Evolutionary conservation across 2,329 filamentous ascomycete species (phyloP), one percentile per base, ranked within the genome.

Genomic region (Amesomyces nigricolor): DNA sequence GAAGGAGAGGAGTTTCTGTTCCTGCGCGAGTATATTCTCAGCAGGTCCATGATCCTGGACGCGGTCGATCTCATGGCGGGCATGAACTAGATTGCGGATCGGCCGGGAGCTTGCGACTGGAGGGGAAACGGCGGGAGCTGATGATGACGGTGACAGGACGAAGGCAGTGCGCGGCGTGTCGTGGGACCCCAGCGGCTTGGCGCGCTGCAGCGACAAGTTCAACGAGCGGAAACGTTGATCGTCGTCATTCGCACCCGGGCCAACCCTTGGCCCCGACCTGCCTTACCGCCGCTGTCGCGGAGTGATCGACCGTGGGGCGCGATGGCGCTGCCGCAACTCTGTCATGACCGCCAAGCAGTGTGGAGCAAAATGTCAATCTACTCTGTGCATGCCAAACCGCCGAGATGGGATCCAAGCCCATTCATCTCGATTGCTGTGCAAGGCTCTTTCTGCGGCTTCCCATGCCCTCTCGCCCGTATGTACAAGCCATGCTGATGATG

Each of bases 41-140:
- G 87, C 66, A 86, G 88, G 67, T 87, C 88, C 29, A 96, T 97
- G 92, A 80, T 95, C 62, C 74, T 99, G 51, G 94, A 99, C 71
- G 85, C 86, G 62, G 86, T 90, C 14, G 88, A 92, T 68, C 79
- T 96, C 65, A 92, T 97, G 89, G 86, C 90, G 62, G 94, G 92
- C 16, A 96, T 96, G 91, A 73, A 68, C 61, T 75, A 65, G 61
- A 63, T 39, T 48, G 22, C 54, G 16, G 30, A 22, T 8, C 13
- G 13, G 37, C 6, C 35, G 32, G 35, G 26, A 37, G 16, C 22
- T 10, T 51, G 4, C 13, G 47, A 19, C 43, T 11, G 42, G 35
- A 38, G 8, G 14, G 29, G 16, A 6, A n/a, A 26, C 13, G 38
- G 35, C n/a, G 8, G 17, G 17, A 45, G 43, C 17, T 35, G 40